Evolutionary conservation across 2,329 filamentous ascomycete species (phyloP), one percentile per base, ranked within the genome.

Genomic region (Cladosporium sphaerospermum): DNA sequence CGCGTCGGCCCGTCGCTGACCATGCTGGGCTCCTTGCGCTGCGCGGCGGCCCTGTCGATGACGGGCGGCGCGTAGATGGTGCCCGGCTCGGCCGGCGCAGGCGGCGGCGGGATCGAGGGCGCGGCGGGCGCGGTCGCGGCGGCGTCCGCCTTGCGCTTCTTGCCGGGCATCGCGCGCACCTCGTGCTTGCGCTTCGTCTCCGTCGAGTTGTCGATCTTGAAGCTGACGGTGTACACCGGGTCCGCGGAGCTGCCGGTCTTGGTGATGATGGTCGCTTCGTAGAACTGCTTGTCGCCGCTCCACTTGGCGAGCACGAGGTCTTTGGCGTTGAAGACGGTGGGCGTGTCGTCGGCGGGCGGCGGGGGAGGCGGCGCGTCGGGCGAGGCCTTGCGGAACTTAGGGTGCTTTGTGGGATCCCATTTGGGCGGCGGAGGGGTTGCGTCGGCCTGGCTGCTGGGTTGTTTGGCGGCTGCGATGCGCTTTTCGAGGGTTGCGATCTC

Each of bases 211-310:
- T 97, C 97, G 64, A 83, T 88, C 73, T 95, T 92, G 78, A 97
- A 99, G 62, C 88, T 93, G 70, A 99, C 91, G 45, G 89, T 86
- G 69, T 96, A 99, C 58, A 96, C 88, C 34, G 91, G 92, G 49
- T 89, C 88, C 41, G 84, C 87, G n/a, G 86, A 85, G 8, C 90
- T 96, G 54, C 93, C 93, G 18, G 92, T 96, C 63, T 96, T 91
- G 49, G 88, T 91, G 48, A 89, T 92, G 70, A 99, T 95, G 64
- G 89, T 85, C 40, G 91, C 93, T 43, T 89, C 86, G 73, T 97
- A 97, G 73, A 91, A 96, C 19, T 81, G 81, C 65, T 88, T 89
- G 71, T 99, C 93, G 52, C 89, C 90, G 9, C 89, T 87, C 89
- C 91, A 99, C 71, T 92, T 91, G 44, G 92, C 93, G 70, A 93